phyloP scores from a whole-genome alignment of 352 stramenopile species.

The Phytophthora cactorum region DNA sequence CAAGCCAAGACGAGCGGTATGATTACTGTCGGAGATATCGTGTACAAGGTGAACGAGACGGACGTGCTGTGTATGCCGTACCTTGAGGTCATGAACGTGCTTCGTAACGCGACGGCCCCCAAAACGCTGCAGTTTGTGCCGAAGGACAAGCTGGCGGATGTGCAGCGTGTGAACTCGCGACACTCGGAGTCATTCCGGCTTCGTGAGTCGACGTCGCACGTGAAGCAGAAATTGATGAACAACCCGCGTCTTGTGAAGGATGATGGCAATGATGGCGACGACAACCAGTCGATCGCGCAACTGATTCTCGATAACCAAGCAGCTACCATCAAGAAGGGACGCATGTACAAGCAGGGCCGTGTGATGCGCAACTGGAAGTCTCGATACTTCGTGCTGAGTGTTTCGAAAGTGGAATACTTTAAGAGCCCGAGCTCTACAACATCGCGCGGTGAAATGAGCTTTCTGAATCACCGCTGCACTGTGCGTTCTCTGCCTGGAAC shows the following conservation, averaged over 20 bases:
- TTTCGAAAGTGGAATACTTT: conserved; percentile 88
- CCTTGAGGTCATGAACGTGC: conserved; percentile 82
- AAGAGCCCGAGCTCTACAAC: conserved; percentile 83
- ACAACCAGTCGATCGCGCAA: conserved; percentile 84
- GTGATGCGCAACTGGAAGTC: conserved; percentile 89
- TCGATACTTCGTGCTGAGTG: conserved; percentile 88
- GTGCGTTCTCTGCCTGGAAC: conserved; percentile 73
- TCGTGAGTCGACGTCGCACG: conserved; percentile 61
- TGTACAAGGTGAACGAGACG: conserved; percentile 88
- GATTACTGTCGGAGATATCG: conserved; percentile 85
- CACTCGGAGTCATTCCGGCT: conserved; percentile 80
- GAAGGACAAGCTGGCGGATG: conserved; percentile 85
- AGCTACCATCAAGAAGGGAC: conserved; percentile 88
- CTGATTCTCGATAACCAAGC: conserved; percentile 87
- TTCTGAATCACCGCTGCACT: conserved; percentile 78
- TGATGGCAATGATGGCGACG: conserved; percentile 69
- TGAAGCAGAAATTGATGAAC: conserved; percentile 77
- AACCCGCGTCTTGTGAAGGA: conserved; percentile 79
- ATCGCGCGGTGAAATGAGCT: conserved; percentile 81
- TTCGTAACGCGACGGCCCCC: conserved; percentile 66
- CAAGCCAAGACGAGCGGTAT: conserved; percentile 84
- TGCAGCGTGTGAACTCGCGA: conserved; percentile 84
- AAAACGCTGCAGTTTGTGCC: conserved; percentile 88
- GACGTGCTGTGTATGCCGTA: conserved; percentile 88
- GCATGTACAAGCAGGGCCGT: conserved; percentile 88